Evolutionary conservation across 495 filamentous ascomycete genomes (phyloP), one percentile per base, ranked within the genome.

Genomic region (Ascobolus immersus): DNA sequence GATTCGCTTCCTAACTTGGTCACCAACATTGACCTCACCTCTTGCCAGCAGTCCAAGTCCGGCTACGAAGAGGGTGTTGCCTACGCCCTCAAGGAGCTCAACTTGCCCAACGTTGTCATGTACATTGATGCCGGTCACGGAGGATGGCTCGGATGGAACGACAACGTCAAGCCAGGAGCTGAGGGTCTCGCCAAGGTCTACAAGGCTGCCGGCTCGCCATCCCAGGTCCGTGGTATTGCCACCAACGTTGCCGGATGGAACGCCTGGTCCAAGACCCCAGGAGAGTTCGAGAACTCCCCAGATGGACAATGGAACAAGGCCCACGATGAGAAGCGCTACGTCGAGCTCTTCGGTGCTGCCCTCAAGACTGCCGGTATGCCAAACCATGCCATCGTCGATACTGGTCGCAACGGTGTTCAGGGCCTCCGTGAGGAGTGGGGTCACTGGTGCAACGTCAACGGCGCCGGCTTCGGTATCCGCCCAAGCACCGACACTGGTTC

Each of bases 201-300:
- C 59, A 70, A 61, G 44, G 50, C 55, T 33, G 73, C 71, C 12
- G 62, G 64, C 28, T 57, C 50, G 19, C 74, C 73, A 26, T 59
- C 58, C 35, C 55, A 67, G 36, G 52, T 80, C 40, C 67, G 72
- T 39, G 73, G 74, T 27, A 55, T 75, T 33, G 63, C 69, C 26
- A 77, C 71, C 51, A 79, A 80, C 52, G 68, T 75, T 23, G 72
- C 74, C 37, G 71, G 71, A 43, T 77, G 69, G 55, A 77, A 78
- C 54, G 52, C 58, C 21, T 76, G 61, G 59, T 58, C 44, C 35
- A 38, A 54, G 26, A 19, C 50, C 28, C 22, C 36, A 22, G 4
- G 7, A n/a, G 13, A 11, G 10, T 21, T 15, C 5, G 6, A 21
- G 29, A 21, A 24, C 20, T 5, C 5, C 13, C 34, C 59, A 17